Base-by-base conservation (phyloP, 208 protist species). In the Trypanosomatidae sp. region DNA sequence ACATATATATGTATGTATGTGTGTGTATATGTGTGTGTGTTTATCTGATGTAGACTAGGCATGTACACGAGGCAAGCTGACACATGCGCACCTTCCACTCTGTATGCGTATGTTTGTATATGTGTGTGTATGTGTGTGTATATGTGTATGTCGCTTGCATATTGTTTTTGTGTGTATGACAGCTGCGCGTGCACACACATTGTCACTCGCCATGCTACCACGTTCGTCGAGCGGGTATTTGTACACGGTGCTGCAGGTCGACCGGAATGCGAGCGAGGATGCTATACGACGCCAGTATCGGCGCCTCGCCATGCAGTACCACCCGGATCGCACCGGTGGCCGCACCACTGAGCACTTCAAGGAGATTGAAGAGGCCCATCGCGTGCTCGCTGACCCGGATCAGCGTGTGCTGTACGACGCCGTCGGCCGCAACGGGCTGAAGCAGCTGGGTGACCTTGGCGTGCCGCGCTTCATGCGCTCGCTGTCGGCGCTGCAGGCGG, bases 351-450 rank as follows among this genome's bases (percentile, higher is more conserved):
- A 85, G 19, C 73, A 69, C 43, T 95, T 95, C 37, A 75, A 94
- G 52, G 37, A 72, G n/a, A 93, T 99, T 41, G 81, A 74, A 43
- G 64, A 92, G 18, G 97, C 97, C 11, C 98, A 99, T 64, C 93
- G 98, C 27, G 76, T 99, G 10, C 72, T 99, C 10, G 74, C 43
- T 22, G 94, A 99, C 50, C 45, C 50, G 20, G 62, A 97, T 46
- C 97, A 99, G 71, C 73, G 95, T 23, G 45, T 63, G 27, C 56
- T 97, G 4, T 99, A 99, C 66, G 97, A 99, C 60, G 55, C 84
- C 40, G 83, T 95, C 56, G 97, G 97, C 39, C 80, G 96, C 54
- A 70, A 97, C 16, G 94, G 92, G 19, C 54, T 99, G 2, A 73
- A 97, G 47, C 65, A 79, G 28, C 66, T 85, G 23, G 79, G 59